Evolutionary conservation across 2,329 filamentous ascomycete genomes (phyloP).

Genomic region (Scorias spongiosa): DNA sequence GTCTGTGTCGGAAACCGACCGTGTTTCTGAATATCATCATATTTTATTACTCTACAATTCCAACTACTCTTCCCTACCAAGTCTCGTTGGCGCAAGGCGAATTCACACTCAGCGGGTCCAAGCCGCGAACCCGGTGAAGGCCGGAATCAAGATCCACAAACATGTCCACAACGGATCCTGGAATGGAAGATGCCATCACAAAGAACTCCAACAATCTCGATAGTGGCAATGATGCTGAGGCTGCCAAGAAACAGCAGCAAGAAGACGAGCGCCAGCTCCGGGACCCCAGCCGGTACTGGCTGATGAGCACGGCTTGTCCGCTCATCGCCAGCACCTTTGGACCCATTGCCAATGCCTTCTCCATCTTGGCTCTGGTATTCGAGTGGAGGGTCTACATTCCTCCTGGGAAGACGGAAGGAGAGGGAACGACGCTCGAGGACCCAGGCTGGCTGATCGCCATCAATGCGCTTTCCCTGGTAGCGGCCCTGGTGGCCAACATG

Average conservation of each 20-base stretch:
- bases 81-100: no score
- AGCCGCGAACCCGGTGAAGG: no score
- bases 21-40: no score
- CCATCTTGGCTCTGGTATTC: constrained; percentile 36
- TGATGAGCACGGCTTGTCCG: constrained; percentile 43
- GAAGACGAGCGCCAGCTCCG: constrained; percentile 28
- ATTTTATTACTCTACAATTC: no score
- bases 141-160: no score
- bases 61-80: no score
- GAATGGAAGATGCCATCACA: constrained; percentile 34
- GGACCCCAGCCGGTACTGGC: constrained; percentile 30
- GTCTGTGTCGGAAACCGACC: no score
- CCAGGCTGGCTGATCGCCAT: constrained; percentile 38
- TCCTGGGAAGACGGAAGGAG: constrained; percentile 27
- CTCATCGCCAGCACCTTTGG: constrained; percentile 35
- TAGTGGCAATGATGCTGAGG: constrained; percentile 24
- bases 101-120: no score
- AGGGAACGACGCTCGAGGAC: constrained; percentile 34
- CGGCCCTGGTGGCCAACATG: constrained; percentile 39
- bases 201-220: constrained; percentile 30
- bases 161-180: constrained; percentile 30
- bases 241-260: constrained; percentile 21
- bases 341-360: constrained; percentile 24
- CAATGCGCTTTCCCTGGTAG: constrained; percentile 40
- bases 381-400: constrained; percentile 41